Base-by-base conservation (phyloP, 371 early-diverging fungal species). In the Mucor velutinosus region DNA sequence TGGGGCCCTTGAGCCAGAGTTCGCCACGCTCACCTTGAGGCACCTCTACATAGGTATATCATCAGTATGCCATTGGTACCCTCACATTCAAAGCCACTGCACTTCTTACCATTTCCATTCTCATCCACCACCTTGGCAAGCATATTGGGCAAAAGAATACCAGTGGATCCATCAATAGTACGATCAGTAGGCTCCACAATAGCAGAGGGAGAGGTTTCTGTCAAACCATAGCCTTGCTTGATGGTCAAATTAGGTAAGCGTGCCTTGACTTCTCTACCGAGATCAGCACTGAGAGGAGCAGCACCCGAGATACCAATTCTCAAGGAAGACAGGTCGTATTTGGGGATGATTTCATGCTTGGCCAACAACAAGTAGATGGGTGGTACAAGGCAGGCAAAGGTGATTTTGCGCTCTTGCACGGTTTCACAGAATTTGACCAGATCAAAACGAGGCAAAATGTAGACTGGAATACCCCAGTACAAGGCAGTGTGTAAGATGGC, bases 1-100 rank as follows among this genome's bases (percentile, higher is more conserved):
- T 94, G 6, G 94, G 92, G 0, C 96, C 94, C 23, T 90, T 86
- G 32, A 95, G 62, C 81, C 93, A 88, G 53, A 95, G 76, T 72
- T 94, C 94, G 17, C 94, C 94, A 1, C 72, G 68, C 60, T 89
- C 75, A 43, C 83, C 84, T 7, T 70, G 65, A 4, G 87, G 14
- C 53, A 47, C 19, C n/a, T 27, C 25, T 25, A 15, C 41, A 25
- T 25, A 0, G 7, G 33, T 35, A 30, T 12, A 35, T 35, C 12
- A 1, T 35, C 12, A 35, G 37, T 12, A 35, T 35, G 37, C 37
- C 37, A 35, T 35, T 35, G 11, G 4, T 53, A 25, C 21, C 12
- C 14, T 8, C n/a, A n/a, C n/a, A n/a, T n/a, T n/a, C n/a, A n/a
- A n/a, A n/a, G n/a, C n/a, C 15, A 19, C 4, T 7, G 17, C 19